These are phyloP conservation scores for Pleurotus sapidus DNA, from an alignment of 768 basidiomycete genomes.

Conservation along the genomic window DNA sequence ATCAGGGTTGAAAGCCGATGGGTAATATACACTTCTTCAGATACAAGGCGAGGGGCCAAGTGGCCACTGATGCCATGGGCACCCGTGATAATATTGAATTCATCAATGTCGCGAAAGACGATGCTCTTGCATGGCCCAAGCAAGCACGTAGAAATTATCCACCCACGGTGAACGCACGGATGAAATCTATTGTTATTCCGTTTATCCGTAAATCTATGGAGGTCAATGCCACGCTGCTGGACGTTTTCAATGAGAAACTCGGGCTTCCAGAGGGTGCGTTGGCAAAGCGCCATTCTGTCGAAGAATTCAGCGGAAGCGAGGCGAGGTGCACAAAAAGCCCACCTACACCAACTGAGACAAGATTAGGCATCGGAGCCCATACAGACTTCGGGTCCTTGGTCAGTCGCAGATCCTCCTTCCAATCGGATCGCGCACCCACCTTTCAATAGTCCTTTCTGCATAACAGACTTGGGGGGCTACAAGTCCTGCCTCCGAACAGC, in stretches of 20 bases:
- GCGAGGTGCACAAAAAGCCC: conserved; percentile 52
- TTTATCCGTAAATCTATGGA: conserved; percentile 58
- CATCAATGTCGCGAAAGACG: conserved; percentile 68
- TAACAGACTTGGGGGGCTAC: conserved; percentile 44
- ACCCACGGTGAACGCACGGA: conserved; percentile 42
- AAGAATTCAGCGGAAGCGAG: conserved; percentile 55
- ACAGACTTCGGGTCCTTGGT: conserved; percentile 31
- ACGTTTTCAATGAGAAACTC: conserved; percentile 55
- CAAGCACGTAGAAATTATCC: conserved; percentile 60
- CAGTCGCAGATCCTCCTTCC: neutral
- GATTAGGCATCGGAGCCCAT: conserved; percentile 40
- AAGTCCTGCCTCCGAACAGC: conserved; percentile 36
- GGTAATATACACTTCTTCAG: conserved; percentile 15
- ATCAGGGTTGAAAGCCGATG: neutral
- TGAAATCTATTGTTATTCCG: conserved; percentile 44
- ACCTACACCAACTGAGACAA: conserved; percentile 27
- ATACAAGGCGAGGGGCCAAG: conserved; percentile 63
- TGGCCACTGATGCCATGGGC: conserved; percentile 61
- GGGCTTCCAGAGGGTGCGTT: conserved; percentile 50
- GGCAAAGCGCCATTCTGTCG: conserved; percentile 34
- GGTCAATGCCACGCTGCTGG: conserved; percentile 50
- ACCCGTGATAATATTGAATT: conserved; percentile 57
- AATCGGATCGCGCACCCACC: neutral
- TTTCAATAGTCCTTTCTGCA: conserved; percentile 30
- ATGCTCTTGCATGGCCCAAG: conserved; percentile 57